Conservation (phyloP, 2,329 filamentous ascomycete species). For the Aciculosporium take region DNA sequence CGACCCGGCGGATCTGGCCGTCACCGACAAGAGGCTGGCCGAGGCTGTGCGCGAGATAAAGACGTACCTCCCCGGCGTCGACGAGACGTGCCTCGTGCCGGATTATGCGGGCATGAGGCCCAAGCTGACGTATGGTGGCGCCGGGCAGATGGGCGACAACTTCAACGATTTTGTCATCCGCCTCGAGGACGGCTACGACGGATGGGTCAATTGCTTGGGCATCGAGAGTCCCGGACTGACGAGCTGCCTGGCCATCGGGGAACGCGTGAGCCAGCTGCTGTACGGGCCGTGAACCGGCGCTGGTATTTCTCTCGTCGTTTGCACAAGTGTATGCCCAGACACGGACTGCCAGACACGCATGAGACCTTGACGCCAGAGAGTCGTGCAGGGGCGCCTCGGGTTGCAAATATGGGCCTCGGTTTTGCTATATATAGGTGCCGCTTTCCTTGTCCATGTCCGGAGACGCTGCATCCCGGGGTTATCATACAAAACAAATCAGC, state of each 20-base stretch:
- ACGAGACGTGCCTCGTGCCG: conserved; percentile 49
- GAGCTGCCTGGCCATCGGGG: conserved; percentile 70
- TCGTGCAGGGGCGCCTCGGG: no score
- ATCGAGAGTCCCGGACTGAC: conserved; percentile 92
- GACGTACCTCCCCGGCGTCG: conserved; percentile 63
- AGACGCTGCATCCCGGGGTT: neutral
- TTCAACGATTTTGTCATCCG: conserved; percentile 78
- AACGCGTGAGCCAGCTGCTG: conserved; percentile 47
- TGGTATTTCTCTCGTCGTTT: neutral
- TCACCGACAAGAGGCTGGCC: conserved; percentile 46
- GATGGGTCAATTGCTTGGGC: conserved; percentile 80
- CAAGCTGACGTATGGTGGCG: conserved; percentile 52
- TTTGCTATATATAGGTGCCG: no score
- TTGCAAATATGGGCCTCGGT: no score
- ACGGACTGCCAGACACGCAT: no score
- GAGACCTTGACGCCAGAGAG: no score
- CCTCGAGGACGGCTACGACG: conserved; percentile 61
- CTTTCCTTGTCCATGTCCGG: neutral
- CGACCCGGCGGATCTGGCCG: conserved; percentile 51
- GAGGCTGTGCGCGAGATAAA: conserved; percentile 62
- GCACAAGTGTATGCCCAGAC: neutral
- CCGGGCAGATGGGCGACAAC: conserved; percentile 47
- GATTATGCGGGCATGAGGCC: conserved; percentile 90
- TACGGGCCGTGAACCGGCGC: conserved; percentile 19
- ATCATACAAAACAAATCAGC: neutral